phyloP scores from a whole-genome alignment of 2,329 filamentous ascomycete species.

The Sordariomycetes sp. region DNA sequence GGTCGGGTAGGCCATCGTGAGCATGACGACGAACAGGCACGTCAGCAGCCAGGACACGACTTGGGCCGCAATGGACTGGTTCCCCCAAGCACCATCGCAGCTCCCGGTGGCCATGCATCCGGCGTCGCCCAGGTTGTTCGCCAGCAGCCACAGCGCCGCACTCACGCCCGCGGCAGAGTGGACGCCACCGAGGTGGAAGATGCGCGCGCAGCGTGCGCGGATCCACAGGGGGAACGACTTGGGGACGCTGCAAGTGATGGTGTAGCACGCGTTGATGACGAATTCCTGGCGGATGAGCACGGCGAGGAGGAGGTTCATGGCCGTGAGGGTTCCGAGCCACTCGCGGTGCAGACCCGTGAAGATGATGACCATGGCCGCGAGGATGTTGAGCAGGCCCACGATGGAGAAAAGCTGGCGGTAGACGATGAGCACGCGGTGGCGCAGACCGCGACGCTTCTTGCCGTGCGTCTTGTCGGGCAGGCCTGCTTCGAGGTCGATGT shows the following conservation, averaged over 20 bases:
- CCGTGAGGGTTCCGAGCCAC: slow-evolving; percentile 20
- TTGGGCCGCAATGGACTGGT: slow-evolving; percentile 31
- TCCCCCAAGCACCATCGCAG: slow-evolving; percentile 10
- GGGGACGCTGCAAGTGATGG: slow-evolving; percentile 25
- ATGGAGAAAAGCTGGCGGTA: slow-evolving; percentile 41
- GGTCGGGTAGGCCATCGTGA: slow-evolving; percentile 53
- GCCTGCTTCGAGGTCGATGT: slow-evolving; percentile 11
- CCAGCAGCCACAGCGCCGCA: slow-evolving; percentile 28
- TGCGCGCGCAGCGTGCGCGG: slow-evolving; percentile 27
- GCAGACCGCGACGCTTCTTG: slow-evolving; percentile 17
- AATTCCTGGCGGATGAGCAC: slow-evolving; percentile 39
- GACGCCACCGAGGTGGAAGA: slow-evolving; percentile 35
- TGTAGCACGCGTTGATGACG: slow-evolving; percentile 35
- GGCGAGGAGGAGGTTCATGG: slow-evolving; percentile 32
- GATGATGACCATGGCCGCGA: slow-evolving; percentile 24
- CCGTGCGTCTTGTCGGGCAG: slow-evolving; percentile 21
- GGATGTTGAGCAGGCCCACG: slow-evolving; percentile 26
- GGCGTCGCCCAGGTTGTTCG: slow-evolving; percentile 17
- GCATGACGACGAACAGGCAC: slow-evolving; percentile 47
- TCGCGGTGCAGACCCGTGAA: slow-evolving; percentile 23
- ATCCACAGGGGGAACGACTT: slow-evolving; percentile 31
- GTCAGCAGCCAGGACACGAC: slow-evolving; percentile 49
- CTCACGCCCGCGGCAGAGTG: slow-evolving; percentile 32
- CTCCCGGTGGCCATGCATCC: slow-evolving; percentile 10
- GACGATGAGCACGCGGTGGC: slow-evolving; percentile 28